Percentiles rank a stretch among this genome's conserved stretches.
phyloP scores from a whole-genome alignment of 805 yeast genomes.

The Cyberlindnera suaveolens region DNA sequence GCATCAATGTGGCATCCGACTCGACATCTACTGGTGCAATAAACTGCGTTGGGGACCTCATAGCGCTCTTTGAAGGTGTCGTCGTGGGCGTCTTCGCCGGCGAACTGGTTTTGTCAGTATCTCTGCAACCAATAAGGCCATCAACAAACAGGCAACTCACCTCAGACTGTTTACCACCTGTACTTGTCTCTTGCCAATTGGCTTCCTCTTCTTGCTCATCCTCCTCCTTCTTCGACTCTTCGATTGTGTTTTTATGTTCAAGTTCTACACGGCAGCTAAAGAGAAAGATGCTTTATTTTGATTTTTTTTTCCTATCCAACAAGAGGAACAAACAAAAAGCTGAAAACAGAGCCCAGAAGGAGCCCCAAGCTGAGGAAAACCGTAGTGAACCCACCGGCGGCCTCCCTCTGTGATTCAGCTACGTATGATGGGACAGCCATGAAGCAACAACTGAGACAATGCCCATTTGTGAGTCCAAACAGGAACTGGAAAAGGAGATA shows the following conservation, averaged over 20 bases:
- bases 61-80: background rate
- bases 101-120: background rate
- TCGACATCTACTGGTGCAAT: background rate
- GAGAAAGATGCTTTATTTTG: no score
- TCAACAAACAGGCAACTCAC: background rate
- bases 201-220: background rate
- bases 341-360: slow-evolving; percentile 68
- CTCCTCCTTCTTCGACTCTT: background rate
- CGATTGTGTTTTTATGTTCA: background rate
- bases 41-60: background rate
- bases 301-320: slow-evolving; percentile 4
- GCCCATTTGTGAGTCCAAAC: slow-evolving; percentile 89
- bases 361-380: slow-evolving; percentile 75
- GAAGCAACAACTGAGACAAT: slow-evolving; percentile 71
- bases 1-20: background rate
- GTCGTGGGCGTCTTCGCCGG: background rate
- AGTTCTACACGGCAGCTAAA: no score
- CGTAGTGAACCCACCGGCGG: slow-evolving; percentile 92
- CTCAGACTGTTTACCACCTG: background rate
- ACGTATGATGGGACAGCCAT: slow-evolving; percentile 64
- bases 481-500: slow-evolving; percentile 66
- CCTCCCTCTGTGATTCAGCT: slow-evolving; percentile 66
- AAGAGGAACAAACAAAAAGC: slow-evolving; percentile 54
- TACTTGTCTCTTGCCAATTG: background rate
- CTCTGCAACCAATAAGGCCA: no score